Evolutionary conservation across 257 asterid genomes (phyloP).

Genomic region (Eustoma russellianum): DNA sequence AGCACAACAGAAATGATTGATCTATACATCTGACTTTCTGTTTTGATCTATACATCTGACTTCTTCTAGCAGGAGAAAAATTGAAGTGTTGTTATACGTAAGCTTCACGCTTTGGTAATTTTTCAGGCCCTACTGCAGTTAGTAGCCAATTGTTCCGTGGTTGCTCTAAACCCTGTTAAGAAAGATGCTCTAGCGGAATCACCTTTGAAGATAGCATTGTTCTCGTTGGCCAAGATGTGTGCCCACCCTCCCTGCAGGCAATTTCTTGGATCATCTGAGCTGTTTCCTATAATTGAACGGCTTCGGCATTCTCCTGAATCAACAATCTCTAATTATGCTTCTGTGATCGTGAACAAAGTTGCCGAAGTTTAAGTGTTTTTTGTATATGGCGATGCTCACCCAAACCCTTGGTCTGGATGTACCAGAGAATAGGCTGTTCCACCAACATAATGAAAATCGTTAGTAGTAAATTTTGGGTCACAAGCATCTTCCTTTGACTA

Average conservation of each 20-base stretch:
- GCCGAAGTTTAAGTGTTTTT: conserved; percentile 33
- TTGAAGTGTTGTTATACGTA: no score
- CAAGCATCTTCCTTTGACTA: no score
- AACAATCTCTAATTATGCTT: conserved; percentile 77
- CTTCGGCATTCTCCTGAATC: conserved; percentile 87
- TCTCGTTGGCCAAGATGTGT: conserved; percentile 89
- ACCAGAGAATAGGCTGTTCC: no score
- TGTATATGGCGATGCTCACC: no score
- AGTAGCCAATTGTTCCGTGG: conserved; percentile 66
- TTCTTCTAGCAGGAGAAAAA: no score
- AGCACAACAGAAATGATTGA: no score
- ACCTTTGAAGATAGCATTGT: conserved; percentile 78
- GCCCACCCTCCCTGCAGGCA: conserved; percentile 83
- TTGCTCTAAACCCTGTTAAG: conserved; percentile 56
- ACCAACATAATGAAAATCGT: no score
- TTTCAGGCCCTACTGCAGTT: conserved; percentile 81
- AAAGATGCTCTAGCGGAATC: conserved; percentile 73
- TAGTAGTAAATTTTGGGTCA: no score
- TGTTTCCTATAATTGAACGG: conserved; percentile 62
- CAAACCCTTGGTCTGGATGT: no score
- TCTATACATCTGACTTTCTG: no score
- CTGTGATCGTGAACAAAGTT: conserved; percentile 54
- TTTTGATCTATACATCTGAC: no score
- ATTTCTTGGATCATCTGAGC: conserved; percentile 65
- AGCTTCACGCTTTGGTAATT: neutral